Conservation (phyloP, 192 early-diverging fungal species). For the Mycoemilia scoparia region DNA sequence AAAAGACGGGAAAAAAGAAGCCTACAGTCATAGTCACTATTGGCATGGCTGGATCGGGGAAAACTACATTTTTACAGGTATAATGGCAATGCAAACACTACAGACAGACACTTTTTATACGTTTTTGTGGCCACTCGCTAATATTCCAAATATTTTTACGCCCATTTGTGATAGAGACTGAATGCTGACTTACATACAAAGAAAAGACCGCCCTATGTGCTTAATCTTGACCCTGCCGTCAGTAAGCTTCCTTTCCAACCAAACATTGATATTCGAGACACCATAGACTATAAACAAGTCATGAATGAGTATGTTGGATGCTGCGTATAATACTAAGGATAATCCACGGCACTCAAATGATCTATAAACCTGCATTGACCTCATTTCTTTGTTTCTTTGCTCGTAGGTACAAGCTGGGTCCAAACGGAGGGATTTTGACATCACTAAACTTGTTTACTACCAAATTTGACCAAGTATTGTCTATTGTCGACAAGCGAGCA, state of each 20-base stretch:
- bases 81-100: not conserved
- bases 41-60: constrained; percentile 95
- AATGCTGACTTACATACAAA: constrained; percentile 71
- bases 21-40: constrained; percentile 66
- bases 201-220: constrained; percentile 63
- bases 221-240: constrained; percentile 94
- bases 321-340: constrained; percentile 23
- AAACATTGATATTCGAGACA: constrained; percentile 95
- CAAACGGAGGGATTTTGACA: constrained; percentile 93
- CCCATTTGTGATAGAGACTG: constrained; percentile 35
- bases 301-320: too few species aligned
- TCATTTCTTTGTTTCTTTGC: not conserved
- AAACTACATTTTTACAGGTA: constrained; percentile 94
- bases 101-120: too few species aligned
- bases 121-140: too few species aligned
- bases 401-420: constrained; percentile 89
- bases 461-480: constrained; percentile 93
- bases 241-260: constrained; percentile 69
- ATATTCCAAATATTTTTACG: not conserved
- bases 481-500: constrained; percentile 64
- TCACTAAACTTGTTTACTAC: constrained; percentile 93
- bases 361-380: not conserved
- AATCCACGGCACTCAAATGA: constrained; percentile 7
- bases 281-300: constrained; percentile 95
- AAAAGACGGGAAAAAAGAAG: too few species aligned